A percentile compares a stretch with the other conserved stretches of the same genome.
Evolutionary conservation across 306 rosid species (phyloP).

Genomic region (apple (Malus domestica)): ASM211411v1 NC_041790.1:18958501-18959000

Average conservation of each 20-base stretch:
- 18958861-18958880: constrained; percentile 62
- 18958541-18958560: constrained; percentile 10
- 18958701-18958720: constrained; percentile 44
- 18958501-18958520: not conserved
- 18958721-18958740: constrained; percentile 62
- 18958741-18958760: constrained; percentile 48
- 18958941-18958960: constrained; percentile 72
- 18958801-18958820: constrained; percentile 32
- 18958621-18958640: constrained; percentile 30
- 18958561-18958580: constrained; percentile 68
- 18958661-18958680: constrained; percentile 64
- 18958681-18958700: constrained; percentile 32
- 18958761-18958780: constrained; percentile 49
- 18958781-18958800: constrained; percentile 63
- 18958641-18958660: constrained; percentile 56
- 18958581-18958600: constrained; percentile 42
- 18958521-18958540: not conserved
- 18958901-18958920: constrained; percentile 42
- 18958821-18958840: constrained; percentile 29
- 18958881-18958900: constrained; percentile 64
- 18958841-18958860: constrained; percentile 78
- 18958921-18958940: constrained; percentile 33
- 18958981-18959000: constrained; percentile 60
- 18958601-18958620: constrained; percentile 63
- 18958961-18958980: constrained; percentile 54